Evolutionary conservation across 306 rosid genomes (phyloP).

Genomic region (Crotalaria pallida): DNA sequence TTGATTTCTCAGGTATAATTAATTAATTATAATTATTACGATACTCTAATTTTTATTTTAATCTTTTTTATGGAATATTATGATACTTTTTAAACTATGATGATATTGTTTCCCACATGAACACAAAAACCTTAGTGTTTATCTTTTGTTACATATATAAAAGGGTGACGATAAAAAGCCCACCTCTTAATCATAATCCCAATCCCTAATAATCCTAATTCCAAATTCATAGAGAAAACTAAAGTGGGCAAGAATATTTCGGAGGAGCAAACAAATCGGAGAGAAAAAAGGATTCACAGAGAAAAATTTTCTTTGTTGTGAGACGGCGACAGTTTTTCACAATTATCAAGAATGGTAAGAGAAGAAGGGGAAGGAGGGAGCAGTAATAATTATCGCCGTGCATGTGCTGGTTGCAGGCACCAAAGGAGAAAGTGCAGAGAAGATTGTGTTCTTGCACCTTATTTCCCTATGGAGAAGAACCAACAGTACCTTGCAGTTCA

Average conservation of each 20-base stretch:
- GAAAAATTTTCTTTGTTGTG: not conserved
- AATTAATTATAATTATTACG: no score
- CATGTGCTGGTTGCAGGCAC: conserved; percentile 4
- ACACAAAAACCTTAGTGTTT: not conserved
- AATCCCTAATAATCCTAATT: not conserved
- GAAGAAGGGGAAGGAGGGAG: not conserved
- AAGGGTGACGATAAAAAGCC: not conserved
- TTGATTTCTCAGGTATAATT: no score
- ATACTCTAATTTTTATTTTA: no score
- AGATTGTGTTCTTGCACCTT: not conserved
- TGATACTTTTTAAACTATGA: no score
- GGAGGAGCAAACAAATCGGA: no score
- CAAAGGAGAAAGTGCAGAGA: not conserved
- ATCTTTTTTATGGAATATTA: no score
- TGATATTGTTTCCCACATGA: not conserved
- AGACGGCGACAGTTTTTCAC: not conserved
- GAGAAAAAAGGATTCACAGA: not conserved
- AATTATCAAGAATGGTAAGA: not conserved
- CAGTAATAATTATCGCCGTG: not conserved
- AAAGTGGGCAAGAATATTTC: not conserved
- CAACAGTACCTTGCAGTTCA: not conserved
- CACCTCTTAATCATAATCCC: not conserved
- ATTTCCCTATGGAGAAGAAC: not conserved
- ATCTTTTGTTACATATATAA: no score
- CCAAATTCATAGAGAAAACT: not conserved